phyloP scores from a whole-genome alignment of 1,284 basidiomycete genomes.

The Ceratobasidium sp. region DNA sequence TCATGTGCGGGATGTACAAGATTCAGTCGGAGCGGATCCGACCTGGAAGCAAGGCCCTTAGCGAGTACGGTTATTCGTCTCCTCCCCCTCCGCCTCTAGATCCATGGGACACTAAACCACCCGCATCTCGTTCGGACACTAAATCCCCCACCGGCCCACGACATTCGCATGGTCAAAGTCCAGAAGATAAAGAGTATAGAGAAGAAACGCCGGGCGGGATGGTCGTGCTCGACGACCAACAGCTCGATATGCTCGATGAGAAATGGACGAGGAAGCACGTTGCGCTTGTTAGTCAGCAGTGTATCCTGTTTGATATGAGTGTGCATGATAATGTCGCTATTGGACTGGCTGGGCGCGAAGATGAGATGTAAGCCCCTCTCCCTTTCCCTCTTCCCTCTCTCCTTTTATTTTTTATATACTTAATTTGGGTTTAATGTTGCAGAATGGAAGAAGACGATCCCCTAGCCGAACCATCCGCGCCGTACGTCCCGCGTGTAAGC shows the following conservation, averaged over 20 bases:
- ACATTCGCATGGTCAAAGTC: neutral
- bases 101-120: neutral
- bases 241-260: conserved; percentile 78
- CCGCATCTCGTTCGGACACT: neutral
- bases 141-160: neutral
- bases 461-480: conserved; percentile 42
- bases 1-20: conserved; percentile 84
- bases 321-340: conserved; percentile 92
- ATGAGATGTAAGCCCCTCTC: conserved; percentile 37
- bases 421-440: conserved; percentile 26
- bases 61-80: neutral
- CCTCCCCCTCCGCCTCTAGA: neutral
- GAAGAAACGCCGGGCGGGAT: conserved; percentile 49
- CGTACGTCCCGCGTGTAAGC: conserved; percentile 58
- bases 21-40: conserved; percentile 53
- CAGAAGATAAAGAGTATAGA: conserved; percentile 16
- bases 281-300: conserved; percentile 80
- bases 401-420: neutral
- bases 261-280: conserved; percentile 78
- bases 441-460: conserved; percentile 47
- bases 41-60: conserved; percentile 55
- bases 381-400: neutral
- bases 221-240: conserved; percentile 86
- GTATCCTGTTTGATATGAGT: conserved; percentile 81
- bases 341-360: conserved; percentile 69